Base-by-base conservation (phyloP, 495 filamentous ascomycete genomes). In the Penicillium alfredii region DNA sequence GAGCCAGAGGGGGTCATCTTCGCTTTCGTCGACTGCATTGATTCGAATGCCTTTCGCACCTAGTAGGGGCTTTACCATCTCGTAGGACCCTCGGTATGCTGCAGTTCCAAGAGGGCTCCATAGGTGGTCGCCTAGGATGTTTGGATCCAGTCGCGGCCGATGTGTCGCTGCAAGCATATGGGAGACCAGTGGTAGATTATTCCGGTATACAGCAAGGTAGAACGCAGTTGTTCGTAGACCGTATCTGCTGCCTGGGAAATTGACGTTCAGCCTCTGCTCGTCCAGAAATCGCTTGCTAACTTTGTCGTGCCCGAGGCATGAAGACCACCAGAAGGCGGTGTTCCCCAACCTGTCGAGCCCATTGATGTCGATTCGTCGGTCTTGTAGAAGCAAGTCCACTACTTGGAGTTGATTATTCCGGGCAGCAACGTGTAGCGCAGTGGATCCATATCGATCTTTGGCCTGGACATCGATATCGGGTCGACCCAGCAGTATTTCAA, bases 1-100 rank as follows among this genome's bases (percentile, higher is more conserved):
- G 8, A 40, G 13, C 37, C 37, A 40, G 5, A 32, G 20, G 15
- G 37, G 37, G 22, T 40, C 37, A 30, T 40, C 29, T 33, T 40
- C 37, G 7, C 21, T 8, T 33, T 40, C 37, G 19, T 33, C 20
- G 9, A 1, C 15, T 26, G 37, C 37, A 15, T 40, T 40, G 15
- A 40, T 27, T 22, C 29, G 37, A 40, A 40, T 40, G 26, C 16
- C 16, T 8, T 29, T 11, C 15, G 25, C 35, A n/a, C n/a, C n/a
- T n/a, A n/a, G n/a, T n/a, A n/a, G n/a, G n/a, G n/a, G n/a, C 24
- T 24, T 29, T 8, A 37, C 24, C 24, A 37, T 23, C 30, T 33
- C 30, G 23, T 20, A 33, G 30, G 17, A 17, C 10, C 30, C 30
- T 33, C 23, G 30, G 17, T 33, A 33, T 11, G 30, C 30, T 13